These are phyloP conservation scores for Tricholoma bakamatsutake DNA, from an alignment of 768 basidiomycete species.

Conservation along the genomic window DNA sequence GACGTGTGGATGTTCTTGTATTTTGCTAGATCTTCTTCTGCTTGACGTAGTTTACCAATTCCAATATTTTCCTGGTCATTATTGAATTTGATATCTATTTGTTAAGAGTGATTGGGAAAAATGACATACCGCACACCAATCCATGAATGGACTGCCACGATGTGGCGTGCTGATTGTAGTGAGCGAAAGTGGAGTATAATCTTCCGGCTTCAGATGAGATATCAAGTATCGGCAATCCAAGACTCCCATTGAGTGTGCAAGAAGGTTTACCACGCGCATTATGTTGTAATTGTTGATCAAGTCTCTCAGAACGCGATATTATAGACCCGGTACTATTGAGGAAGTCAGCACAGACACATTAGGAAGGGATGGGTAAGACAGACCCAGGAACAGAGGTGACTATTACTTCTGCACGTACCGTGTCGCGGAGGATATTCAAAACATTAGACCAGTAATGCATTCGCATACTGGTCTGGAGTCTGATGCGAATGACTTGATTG, in stretches of 20 bases:
- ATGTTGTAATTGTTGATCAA: slow-evolving; percentile 66
- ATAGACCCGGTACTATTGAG: slow-evolving; percentile 80
- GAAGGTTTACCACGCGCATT: slow-evolving; percentile 82
- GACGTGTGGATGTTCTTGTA: neutral
- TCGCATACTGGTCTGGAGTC: too few relatives aligned
- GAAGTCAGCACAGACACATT: neutral
- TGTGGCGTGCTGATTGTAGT: slow-evolving; percentile 93
- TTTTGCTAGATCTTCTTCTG: slow-evolving; percentile 28
- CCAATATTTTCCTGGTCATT: slow-evolving; percentile 76
- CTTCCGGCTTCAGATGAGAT: slow-evolving; percentile 71
- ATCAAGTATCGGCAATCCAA: slow-evolving; percentile 93
- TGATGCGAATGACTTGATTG: too few relatives aligned
- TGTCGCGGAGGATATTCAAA: too few relatives aligned
- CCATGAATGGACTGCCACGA: slow-evolving; percentile 97
- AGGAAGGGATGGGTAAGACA: slow-evolving; percentile 17
- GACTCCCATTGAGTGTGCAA: slow-evolving; percentile 98
- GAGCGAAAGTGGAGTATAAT: slow-evolving; percentile 82
- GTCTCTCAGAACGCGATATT: slow-evolving; percentile 64
- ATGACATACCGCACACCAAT: slow-evolving; percentile 84
- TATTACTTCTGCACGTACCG: slow-evolving; percentile 89
- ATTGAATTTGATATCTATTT: slow-evolving; percentile 2
- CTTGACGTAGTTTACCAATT: slow-evolving; percentile 60
- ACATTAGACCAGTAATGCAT: too few relatives aligned
- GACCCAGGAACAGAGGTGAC: slow-evolving; percentile 93
- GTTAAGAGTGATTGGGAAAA: neutral